Conservation (phyloP, 192 early-diverging fungal genomes). For the Entomortierella chlamydospora region DNA sequence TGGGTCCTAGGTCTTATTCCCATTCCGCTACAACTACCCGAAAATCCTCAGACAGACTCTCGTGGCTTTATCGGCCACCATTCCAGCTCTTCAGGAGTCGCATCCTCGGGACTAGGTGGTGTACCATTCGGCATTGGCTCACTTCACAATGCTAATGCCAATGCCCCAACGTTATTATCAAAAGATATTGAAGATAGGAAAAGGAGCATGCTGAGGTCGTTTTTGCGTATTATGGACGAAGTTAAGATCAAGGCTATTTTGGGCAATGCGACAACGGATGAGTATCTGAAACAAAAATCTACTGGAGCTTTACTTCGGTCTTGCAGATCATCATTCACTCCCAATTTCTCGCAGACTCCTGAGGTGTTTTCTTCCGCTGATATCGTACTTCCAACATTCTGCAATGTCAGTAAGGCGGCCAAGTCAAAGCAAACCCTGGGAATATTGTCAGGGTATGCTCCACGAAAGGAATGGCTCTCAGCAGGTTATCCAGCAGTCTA, state of each 20-base stretch:
- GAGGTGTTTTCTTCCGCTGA: slow-evolving; percentile 47
- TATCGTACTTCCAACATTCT: slow-evolving; percentile 62
- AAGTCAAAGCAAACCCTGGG: slow-evolving; percentile 68
- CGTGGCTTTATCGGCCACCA: neutral
- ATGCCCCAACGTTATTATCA: neutral
- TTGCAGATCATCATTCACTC: slow-evolving; percentile 63
- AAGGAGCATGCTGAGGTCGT: slow-evolving; percentile 13
- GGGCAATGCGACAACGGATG: slow-evolving; percentile 65
- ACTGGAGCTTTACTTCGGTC: slow-evolving; percentile 63
- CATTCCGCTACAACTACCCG: slow-evolving; percentile 74
- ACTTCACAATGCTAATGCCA: neutral
- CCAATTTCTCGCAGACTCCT: slow-evolving; percentile 53
- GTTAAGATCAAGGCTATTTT: slow-evolving; percentile 69
- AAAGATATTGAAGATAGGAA: slow-evolving; percentile 25
- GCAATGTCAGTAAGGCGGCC: slow-evolving; percentile 71
- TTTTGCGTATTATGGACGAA: slow-evolving; percentile 71
- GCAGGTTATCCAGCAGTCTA: slow-evolving; percentile 64
- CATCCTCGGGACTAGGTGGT: no score
- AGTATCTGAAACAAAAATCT: slow-evolving; percentile 62
- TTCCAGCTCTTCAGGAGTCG: no score
- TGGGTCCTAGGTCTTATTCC: slow-evolving; percentile 77
- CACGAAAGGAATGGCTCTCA: slow-evolving; percentile 66
- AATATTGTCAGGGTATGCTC: slow-evolving; percentile 64
- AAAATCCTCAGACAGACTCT: slow-evolving; percentile 31
- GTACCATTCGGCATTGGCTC: neutral